Percentiles rank a stretch among this genome's conserved stretches.
Conservation (phyloP, 352 stramenopile species). For the Globisporangium okanoganense region DNA sequence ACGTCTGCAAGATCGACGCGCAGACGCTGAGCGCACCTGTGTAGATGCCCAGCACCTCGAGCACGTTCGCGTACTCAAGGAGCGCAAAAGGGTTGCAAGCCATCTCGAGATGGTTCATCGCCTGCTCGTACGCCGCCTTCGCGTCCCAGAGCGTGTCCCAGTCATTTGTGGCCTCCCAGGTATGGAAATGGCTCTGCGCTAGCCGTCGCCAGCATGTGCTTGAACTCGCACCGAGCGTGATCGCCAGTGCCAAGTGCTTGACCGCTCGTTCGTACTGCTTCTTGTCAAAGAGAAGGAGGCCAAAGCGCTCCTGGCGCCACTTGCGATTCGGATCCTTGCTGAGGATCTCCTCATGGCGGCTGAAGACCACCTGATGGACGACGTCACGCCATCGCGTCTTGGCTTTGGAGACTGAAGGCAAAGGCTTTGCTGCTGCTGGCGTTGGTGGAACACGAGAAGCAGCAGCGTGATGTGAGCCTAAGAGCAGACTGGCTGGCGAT, state of each 20-base stretch:
- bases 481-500: neutral
- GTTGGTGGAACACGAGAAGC: neutral
- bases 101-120: slow-evolving; percentile 45
- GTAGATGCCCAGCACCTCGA: slow-evolving; percentile 51
- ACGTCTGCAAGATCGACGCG: slow-evolving; percentile 46
- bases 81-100: slow-evolving; percentile 41
- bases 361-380: slow-evolving; percentile 43
- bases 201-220: slow-evolving; percentile 52
- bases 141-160: slow-evolving; percentile 67
- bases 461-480: neutral
- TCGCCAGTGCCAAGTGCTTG: slow-evolving; percentile 43
- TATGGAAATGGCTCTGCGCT: slow-evolving; percentile 47
- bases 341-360: slow-evolving; percentile 56
- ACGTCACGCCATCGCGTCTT: slow-evolving; percentile 33
- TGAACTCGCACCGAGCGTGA: slow-evolving; percentile 39
- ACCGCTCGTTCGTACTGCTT: slow-evolving; percentile 34
- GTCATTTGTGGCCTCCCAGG: slow-evolving; percentile 39
- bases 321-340: slow-evolving; percentile 47
- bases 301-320: slow-evolving; percentile 69
- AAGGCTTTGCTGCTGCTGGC: neutral
- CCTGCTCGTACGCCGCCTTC: slow-evolving; percentile 52
- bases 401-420: slow-evolving; percentile 3
- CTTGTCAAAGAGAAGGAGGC: slow-evolving; percentile 40
- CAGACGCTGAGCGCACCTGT: slow-evolving; percentile 40
- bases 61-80: slow-evolving; percentile 46